Conservation (phyloP, 1,284 basidiomycete genomes). For the Waitea zeae region DNA sequence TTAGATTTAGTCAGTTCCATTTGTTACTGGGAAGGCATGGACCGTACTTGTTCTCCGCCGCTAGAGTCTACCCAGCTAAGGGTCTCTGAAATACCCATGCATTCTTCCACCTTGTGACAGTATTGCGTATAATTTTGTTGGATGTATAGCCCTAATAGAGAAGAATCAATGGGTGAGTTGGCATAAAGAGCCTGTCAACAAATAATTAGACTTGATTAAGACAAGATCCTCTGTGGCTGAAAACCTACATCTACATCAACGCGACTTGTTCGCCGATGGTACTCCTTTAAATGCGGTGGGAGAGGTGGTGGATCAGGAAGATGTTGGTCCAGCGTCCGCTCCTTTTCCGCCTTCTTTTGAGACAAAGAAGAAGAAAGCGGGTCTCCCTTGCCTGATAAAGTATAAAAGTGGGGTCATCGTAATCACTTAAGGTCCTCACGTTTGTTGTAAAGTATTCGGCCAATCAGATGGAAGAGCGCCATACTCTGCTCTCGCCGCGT, state of each 20-base stretch:
- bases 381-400: constrained; percentile 52
- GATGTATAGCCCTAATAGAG: constrained; percentile 76
- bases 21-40: too few species aligned
- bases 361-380: constrained; percentile 30
- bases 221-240: neutral
- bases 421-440: constrained; percentile 27
- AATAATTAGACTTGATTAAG: neutral
- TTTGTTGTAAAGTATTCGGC: constrained; percentile 92
- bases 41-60: constrained; percentile 41
- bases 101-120: constrained; percentile 65
- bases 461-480: constrained; percentile 83
- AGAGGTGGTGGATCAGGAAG: constrained; percentile 33
- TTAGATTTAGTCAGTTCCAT: too few species aligned
- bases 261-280: constrained; percentile 54
- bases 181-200: constrained; percentile 48
- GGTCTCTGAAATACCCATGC: constrained; percentile 53
- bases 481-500: constrained; percentile 76
- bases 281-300: constrained; percentile 36
- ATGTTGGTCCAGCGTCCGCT: constrained; percentile 32
- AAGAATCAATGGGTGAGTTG: constrained; percentile 82
- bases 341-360: constrained; percentile 36
- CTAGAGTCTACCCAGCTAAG: constrained; percentile 72
- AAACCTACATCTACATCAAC: constrained; percentile 67
- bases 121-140: constrained; percentile 89
- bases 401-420: neutral